These are phyloP conservation scores for Plasmodium gonderi DNA, from an alignment of 169 alveolate species.

Conservation along the genomic window DNA sequence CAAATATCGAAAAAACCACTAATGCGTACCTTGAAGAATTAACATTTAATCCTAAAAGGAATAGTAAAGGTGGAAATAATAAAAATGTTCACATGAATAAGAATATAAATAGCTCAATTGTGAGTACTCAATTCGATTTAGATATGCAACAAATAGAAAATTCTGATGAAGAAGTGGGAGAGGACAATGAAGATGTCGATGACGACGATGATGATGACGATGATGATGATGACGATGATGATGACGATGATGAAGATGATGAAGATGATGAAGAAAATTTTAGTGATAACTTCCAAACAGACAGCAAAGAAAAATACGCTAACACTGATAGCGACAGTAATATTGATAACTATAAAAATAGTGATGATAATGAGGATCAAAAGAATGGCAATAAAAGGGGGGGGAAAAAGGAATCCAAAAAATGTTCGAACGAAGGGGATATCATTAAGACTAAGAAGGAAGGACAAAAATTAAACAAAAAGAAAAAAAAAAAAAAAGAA, in stretches of 20 bases:
- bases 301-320: neutral
- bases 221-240: neutral
- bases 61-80: neutral
- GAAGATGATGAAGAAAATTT: neutral
- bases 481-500: conserved; percentile 41
- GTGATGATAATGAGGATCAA: conserved; percentile 10
- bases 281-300: neutral
- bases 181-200: neutral
- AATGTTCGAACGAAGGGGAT: conserved; percentile 7
- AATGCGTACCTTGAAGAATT: conserved; percentile 33
- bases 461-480: conserved; percentile 22
- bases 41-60: neutral
- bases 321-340: neutral
- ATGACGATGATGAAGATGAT: neutral
- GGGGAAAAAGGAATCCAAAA: conserved; percentile 1
- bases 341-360: neutral
- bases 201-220: neutral
- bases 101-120: neutral
- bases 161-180: neutral
- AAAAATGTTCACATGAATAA: neutral
- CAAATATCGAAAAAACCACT: conserved; percentile 37
- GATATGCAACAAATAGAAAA: neutral
- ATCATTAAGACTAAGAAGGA: conserved; percentile 13
- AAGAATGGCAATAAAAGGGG: neutral
- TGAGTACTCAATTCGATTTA: neutral